Evolutionary conservation across 441 rosid genomes (phyloP).

Genomic region (Corymbia calophylla): DNA sequence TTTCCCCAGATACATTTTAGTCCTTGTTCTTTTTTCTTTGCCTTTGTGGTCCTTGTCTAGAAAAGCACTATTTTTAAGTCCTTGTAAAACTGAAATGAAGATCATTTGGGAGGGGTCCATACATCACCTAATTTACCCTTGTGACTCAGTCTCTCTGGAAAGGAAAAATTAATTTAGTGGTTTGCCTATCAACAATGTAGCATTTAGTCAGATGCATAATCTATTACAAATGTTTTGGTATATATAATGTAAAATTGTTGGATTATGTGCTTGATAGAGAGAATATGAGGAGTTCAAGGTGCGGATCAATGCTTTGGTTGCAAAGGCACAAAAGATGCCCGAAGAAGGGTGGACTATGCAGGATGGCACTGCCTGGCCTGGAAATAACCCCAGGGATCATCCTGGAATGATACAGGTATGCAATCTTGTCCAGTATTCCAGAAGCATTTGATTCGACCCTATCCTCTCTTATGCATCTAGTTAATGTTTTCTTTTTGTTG

Average conservation of each 20-base stretch:
- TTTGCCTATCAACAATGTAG: background rate
- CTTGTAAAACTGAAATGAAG: background rate
- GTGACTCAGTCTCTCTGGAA: background rate
- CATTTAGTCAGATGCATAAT: background rate
- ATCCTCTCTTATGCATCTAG: background rate
- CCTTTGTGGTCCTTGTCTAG: background rate
- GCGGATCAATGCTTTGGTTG: constrained; percentile 94
- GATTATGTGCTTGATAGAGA: constrained; percentile 39
- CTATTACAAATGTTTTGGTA: background rate
- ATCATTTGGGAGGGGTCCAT: background rate
- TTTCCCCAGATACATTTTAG: background rate
- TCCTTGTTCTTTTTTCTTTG: background rate
- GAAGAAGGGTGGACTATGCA: constrained; percentile 99
- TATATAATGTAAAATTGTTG: background rate
- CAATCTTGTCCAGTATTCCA: background rate
- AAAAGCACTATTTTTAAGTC: background rate
- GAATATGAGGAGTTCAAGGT: constrained; percentile 99
- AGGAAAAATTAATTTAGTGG: background rate
- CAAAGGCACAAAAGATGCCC: constrained; percentile 95
- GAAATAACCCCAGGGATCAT: constrained; percentile 94
- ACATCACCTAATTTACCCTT: background rate
- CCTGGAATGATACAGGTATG: constrained; percentile 97
- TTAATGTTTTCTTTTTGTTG: background rate
- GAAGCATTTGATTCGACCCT: background rate
- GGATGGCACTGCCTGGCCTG: constrained; percentile 99